Evolutionary conservation across 805 yeast species (phyloP).

Genomic region (Candida michaelii): DNA sequence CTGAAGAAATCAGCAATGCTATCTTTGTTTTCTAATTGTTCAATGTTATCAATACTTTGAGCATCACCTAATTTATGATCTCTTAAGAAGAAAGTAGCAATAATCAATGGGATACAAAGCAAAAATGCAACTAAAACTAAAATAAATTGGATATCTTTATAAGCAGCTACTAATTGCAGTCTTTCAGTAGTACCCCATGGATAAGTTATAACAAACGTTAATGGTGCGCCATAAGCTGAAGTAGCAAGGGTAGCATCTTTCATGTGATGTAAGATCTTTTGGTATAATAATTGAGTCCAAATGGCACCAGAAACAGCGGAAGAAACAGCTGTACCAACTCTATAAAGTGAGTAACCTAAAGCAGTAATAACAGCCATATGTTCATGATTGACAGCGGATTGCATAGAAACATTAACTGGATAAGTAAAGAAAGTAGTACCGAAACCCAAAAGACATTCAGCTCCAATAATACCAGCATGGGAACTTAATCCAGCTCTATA

Average conservation of each 20-base stretch:
- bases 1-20: conserved; percentile 4
- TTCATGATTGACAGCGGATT: conserved; percentile 57
- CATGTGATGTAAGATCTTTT: conserved; percentile 34
- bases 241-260: conserved; percentile 25
- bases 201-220: conserved; percentile 42
- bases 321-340: conserved; percentile 65
- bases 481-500: conserved; percentile 50
- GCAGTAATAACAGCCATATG: conserved; percentile 63
- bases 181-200: conserved; percentile 69
- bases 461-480: conserved; percentile 59
- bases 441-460: conserved; percentile 61
- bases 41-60: conserved; percentile 21
- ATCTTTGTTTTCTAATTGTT: conserved; percentile 6
- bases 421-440: conserved; percentile 74
- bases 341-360: conserved; percentile 54
- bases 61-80: conserved; percentile 45
- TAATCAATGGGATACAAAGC: conserved; percentile 54
- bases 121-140: conserved; percentile 55
- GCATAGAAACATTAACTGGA: conserved; percentile 59
- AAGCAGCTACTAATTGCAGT: conserved; percentile 54
- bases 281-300: conserved; percentile 66
- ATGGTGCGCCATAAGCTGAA: conserved; percentile 17
- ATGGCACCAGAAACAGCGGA: conserved; percentile 66
- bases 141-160: conserved; percentile 57
- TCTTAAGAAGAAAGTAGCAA: conserved; percentile 48